Evolutionary conservation across 441 rosid species (phyloP).

Genomic region (Dalechampia spathulata): DNA sequence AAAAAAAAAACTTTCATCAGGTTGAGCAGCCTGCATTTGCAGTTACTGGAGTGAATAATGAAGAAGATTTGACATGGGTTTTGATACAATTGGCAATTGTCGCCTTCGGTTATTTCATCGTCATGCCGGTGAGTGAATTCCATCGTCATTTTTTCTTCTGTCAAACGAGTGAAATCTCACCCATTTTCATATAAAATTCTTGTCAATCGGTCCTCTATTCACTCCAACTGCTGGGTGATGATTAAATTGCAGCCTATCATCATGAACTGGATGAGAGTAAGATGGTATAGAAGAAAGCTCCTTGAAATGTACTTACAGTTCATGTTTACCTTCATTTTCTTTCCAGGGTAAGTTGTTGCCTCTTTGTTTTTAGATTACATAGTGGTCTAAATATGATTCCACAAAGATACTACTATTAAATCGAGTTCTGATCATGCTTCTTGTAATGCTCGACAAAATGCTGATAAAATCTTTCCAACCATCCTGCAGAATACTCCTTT

Average conservation of each 20-base stretch:
- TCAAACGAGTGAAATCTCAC: too few species aligned
- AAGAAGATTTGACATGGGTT: slow-evolving; percentile 39
- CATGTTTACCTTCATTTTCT: slow-evolving; percentile 88
- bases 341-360: slow-evolving; percentile 69
- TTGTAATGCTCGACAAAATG: neutral
- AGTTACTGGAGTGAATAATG: slow-evolving; percentile 71
- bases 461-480: neutral
- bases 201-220: neutral
- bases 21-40: slow-evolving; percentile 70
- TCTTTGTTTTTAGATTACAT: too few species aligned
- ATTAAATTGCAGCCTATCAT: slow-evolving; percentile 59
- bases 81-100: slow-evolving; percentile 44
- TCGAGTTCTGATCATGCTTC: neutral
- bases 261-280: slow-evolving; percentile 81
- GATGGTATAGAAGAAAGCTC: slow-evolving; percentile 78
- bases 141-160: too few species aligned
- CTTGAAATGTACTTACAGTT: slow-evolving; percentile 84
- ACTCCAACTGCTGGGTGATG: neutral
- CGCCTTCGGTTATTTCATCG: slow-evolving; percentile 57
- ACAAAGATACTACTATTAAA: neutral
- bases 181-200: too few species aligned
- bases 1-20: slow-evolving; percentile 22
- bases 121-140: slow-evolving; percentile 54
- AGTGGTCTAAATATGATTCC: neutral
- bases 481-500: slow-evolving; percentile 43